Base-by-base conservation (phyloP, 2,329 filamentous ascomycete genomes). In the Talaromyces sp. region DNA sequence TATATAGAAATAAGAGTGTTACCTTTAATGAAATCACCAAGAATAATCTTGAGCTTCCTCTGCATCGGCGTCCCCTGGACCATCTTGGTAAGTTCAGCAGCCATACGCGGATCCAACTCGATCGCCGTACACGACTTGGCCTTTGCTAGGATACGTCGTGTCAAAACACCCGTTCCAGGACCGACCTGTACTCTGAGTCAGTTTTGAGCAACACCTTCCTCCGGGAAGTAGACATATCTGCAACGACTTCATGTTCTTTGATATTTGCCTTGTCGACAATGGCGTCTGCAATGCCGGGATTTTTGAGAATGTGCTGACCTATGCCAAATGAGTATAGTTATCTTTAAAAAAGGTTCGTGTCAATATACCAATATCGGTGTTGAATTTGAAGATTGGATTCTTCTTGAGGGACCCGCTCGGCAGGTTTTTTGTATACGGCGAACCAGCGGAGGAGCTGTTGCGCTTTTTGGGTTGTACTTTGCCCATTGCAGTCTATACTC, bases 341-440 rank as follows among this genome's bases (percentile, higher is more conserved):
- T n/a, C n/a, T n/a, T n/a, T n/a, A n/a, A n/a, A n/a, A n/a, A n/a
- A n/a, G n/a, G n/a, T n/a, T n/a, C n/a, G n/a, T n/a, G n/a, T n/a
- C n/a, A n/a, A 60, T 39, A 31, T 28, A 63, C 62, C 92, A 68
- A 95, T 86, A 75, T 93, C 86, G 69, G 90, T 95, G 82, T 96
- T 96, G 86, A 97, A 96, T 76, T 96, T 96, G 86, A 98, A 98
- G 77, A 97, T 91, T 70, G 91, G 93, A 80, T 96, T 92, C 46
- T 81, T 81, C 74, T 85, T 85, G 59, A 77, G 72, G 46, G 77
- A 74, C 40, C 63, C 63, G 62, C 50, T 56, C 28, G 62, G 58
- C 35, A 63, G 2, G 40, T 77, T 72, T 64, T 77, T 74, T 11
- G 73, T 71, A 66, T 79, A 79, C 9, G 77, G 76, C 33, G 68